phyloP scores from a whole-genome alignment of 2,329 filamentous ascomycete genomes.

The Saccharata proteae region DNA sequence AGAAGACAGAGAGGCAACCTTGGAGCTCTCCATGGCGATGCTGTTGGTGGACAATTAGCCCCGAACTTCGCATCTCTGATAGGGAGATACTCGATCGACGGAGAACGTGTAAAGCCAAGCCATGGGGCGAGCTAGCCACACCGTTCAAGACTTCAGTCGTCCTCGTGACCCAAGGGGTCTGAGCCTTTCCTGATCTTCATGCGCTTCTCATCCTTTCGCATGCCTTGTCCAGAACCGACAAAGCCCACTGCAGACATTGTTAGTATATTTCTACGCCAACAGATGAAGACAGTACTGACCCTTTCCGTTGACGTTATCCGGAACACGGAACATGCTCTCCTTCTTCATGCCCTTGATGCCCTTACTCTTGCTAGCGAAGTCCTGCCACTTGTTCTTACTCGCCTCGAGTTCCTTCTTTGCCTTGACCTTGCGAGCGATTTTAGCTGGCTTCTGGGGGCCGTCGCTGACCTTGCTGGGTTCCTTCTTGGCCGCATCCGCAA shows the following conservation, averaged over 20 bases:
- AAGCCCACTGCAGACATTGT: constrained; percentile 63
- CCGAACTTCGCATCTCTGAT: too few relatives aligned
- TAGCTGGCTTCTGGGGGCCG: constrained; percentile 46
- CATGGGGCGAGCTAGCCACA: too few relatives aligned
- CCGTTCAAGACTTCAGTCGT: too few relatives aligned
- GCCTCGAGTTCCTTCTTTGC: constrained; percentile 86
- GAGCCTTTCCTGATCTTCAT: constrained; percentile 82
- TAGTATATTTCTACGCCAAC: constrained; percentile 12
- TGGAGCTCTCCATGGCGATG: too few relatives aligned
- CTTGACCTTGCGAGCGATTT: constrained; percentile 67
- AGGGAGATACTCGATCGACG: too few relatives aligned
- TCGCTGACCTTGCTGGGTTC: constrained; percentile 52
- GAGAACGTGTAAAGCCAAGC: too few relatives aligned
- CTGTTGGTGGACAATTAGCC: too few relatives aligned
- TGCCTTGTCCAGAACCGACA: constrained; percentile 85
- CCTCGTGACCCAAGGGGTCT: too few relatives aligned
- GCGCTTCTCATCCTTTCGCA: constrained; percentile 82
- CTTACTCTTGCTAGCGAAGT: constrained; percentile 65
- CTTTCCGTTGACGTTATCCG: constrained; percentile 73
- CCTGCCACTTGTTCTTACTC: constrained; percentile 88
- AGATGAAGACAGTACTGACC: constrained; percentile 42
- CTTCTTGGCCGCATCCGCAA: constrained; percentile 51
- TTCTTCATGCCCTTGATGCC: constrained; percentile 63
- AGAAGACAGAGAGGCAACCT: too few relatives aligned
- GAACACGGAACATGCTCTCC: constrained; percentile 94